Base-by-base conservation (phyloP, 2,329 filamentous ascomycete genomes). In the Alternaria sp. region DNA sequence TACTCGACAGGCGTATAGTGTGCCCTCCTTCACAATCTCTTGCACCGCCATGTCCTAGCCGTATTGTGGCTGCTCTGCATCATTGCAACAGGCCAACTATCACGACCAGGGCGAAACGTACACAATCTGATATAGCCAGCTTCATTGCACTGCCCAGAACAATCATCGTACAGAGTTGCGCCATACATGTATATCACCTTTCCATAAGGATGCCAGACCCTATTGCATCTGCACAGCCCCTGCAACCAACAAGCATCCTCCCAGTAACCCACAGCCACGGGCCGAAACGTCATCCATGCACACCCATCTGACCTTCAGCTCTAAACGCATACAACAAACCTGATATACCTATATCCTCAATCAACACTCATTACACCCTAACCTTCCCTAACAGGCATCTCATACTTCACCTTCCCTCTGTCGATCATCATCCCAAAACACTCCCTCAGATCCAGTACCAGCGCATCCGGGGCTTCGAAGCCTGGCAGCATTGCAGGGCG, bases 401-500 rank as follows among this genome's bases (percentile, higher is more conserved):
- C 71, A 23, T 51, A 39, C 51, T 36, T 50, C n/a, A 63, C 34
- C 51, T 49, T 53, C 8, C 61, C 61, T 17, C 62, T 52, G 41
- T 61, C 37, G 45, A 63, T 51, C 42, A 71, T 65, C 48, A 54
- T 68, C 40, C 62, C 68, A 49, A 76, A 79, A 60, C 77, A 77
- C 54, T 80, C 79, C 56, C 78, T 72, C 56, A 81, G 58, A 67
- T 82, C 79, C 29, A 73, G 55, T 14, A 80, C 77, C 34, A 81
- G 63, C 34, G 77, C 67, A 28, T 74, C 73, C 2, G 79, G 76
- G 23, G 71, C 70, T 56, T 81, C 79, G 76, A 78, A 81, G 21
- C 76, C 75, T 2, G 79, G 72, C 56, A 74, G 72, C 51, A 68
- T 60, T 14, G 70, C 75, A 23, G 65, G 63, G 14, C 70, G 71